Conservation (phyloP, 2,329 filamentous ascomycete species). For the Chaetothyriales sp. region DNA sequence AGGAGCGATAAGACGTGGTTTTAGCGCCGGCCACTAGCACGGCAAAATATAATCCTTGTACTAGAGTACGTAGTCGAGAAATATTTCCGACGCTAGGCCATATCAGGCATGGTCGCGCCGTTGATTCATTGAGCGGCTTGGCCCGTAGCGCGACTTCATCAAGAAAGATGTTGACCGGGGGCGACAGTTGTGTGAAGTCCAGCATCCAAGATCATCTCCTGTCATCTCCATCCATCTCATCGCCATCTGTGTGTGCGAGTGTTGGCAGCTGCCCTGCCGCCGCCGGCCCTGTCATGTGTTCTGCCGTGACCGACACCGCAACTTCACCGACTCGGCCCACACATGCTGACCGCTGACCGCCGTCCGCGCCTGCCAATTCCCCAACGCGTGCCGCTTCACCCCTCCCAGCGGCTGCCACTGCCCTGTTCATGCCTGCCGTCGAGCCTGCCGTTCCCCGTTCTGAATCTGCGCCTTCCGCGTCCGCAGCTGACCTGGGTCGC, state of each 20-base stretch:
- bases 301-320: not conserved
- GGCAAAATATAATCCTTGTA: too few relatives aligned
- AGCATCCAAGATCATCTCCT: not conserved
- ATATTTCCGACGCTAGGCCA: not conserved
- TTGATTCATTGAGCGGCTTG: not conserved
- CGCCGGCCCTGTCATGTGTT: not conserved
- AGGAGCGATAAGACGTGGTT: too few relatives aligned
- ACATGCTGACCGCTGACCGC: not conserved
- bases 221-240: not conserved
- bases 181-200: not conserved
- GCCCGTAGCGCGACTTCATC: not conserved
- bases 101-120: not conserved
- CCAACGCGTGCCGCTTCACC: not conserved
- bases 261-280: not conserved
- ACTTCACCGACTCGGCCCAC: not conserved
- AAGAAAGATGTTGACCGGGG: not conserved
- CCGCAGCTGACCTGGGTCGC: not conserved
- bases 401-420: slow-evolving; percentile 1
- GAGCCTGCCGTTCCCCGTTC: slow-evolving; percentile 8
- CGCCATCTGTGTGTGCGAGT: not conserved
- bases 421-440: slow-evolving; percentile 17
- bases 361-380: too few relatives aligned
- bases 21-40: too few relatives aligned
- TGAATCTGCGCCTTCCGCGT: not conserved
- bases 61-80: too few relatives aligned